Base-by-base conservation (phyloP, 1,284 basidiomycete genomes). In the Puccinia triticina region DNA sequence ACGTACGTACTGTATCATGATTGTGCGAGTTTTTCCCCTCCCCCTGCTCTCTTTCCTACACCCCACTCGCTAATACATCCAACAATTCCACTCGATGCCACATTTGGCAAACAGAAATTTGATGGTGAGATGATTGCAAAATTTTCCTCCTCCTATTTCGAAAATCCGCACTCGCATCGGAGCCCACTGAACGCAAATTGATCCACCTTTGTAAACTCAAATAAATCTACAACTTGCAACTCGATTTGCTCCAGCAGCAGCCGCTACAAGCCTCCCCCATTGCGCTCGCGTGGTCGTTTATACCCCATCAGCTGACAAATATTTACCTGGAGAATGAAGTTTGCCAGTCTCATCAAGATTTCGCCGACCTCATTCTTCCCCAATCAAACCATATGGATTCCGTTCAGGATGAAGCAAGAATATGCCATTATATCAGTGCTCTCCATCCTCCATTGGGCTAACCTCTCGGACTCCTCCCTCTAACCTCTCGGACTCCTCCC, bases 271-370 rank as follows among this genome's bases (percentile, higher is more conserved):
- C 69, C 40, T 71, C 71, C n/a, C 79, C 79, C 1, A 50, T 82
- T 29, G 71, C 71, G n/a, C 71, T 82, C 23, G 79, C 79, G 2
- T 82, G 79, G 79, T 73, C 79, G 46, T 82, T 82, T 55, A 74
- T 82, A 34, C 69, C 75, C 32, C 71, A 74, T 29, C 57, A 82
- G 32, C 29, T 82, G 59, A 74, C 79, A 29, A 71, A 23, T 18
- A 53, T 82, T 46, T 82, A 82, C 40, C 29, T 73, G 26, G 79
- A 73, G 59, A 64, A 32, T 43, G 71, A 40, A 48, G 75, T 82
- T 37, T 71, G 71, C 3, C 48, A n/a, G 14, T 74, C 69, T 21
- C 79, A 82, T 66, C 69, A 61, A 57, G 79, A 64, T n/a, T 82
- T 82, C 53, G 69, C 71, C 23, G 46, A 73, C 46, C 48, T 74